These are phyloP conservation scores for Penicillium decumbens DNA, from an alignment of 2,329 filamentous ascomycete species.

Conservation along the genomic window DNA sequence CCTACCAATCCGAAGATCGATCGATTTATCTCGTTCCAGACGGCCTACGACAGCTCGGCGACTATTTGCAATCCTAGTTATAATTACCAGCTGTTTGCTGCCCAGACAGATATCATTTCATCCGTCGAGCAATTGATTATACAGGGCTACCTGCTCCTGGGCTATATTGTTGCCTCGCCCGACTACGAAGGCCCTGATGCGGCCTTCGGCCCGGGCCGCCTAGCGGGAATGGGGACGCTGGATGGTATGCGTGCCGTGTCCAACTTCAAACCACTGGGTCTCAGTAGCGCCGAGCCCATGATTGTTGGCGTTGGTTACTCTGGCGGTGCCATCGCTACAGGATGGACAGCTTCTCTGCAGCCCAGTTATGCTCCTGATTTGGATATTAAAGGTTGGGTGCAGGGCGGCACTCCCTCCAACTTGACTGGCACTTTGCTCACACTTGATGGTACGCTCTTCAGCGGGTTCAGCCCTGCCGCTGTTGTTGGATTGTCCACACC, in stretches of 20 bases:
- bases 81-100: constrained; percentile 31
- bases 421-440: constrained; percentile 23
- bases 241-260: constrained; percentile 43
- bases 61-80: constrained; percentile 29
- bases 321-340: constrained; percentile 51
- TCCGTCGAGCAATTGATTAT: constrained; percentile 33
- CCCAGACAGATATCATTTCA: constrained; percentile 31
- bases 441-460: constrained; percentile 22
- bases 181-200: constrained; percentile 49
- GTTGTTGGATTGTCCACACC: constrained; percentile 22
- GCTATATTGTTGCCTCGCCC: constrained; percentile 48
- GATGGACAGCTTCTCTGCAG: constrained; percentile 52
- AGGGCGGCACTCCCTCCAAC: constrained; percentile 28
- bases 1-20: constrained; percentile 25
- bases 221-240: constrained; percentile 45
- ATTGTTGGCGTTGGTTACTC: constrained; percentile 52
- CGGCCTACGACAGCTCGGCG: constrained; percentile 32
- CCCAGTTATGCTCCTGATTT: constrained; percentile 52
- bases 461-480: constrained; percentile 25
- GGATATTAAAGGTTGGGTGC: constrained; percentile 36
- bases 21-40: constrained; percentile 43
- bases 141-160: constrained; percentile 37
- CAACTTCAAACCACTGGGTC: constrained; percentile 23
- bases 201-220: constrained; percentile 41
- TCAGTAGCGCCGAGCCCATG: constrained; percentile 17